phyloP scores from a whole-genome alignment of 2,329 filamentous ascomycete genomes.

The Xylariaceae sp. region DNA sequence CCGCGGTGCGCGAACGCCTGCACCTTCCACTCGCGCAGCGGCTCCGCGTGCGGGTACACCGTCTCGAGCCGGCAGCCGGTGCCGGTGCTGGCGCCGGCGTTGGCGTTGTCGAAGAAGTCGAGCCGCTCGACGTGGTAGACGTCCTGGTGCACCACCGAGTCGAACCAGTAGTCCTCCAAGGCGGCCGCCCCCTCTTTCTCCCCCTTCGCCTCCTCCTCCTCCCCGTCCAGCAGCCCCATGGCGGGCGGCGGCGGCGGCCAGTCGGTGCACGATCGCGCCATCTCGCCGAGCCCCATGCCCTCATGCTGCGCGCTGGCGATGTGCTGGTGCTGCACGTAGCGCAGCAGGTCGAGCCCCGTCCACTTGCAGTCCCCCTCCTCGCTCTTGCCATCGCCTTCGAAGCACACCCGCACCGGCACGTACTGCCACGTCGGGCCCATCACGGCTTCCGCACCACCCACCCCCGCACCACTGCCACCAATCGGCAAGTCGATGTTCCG shows the following conservation, averaged over 20 bases:
- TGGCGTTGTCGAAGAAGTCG: no score
- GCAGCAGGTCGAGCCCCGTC: slow-evolving; percentile 45
- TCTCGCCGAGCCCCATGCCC: slow-evolving; percentile 46
- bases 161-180: slow-evolving; percentile 34
- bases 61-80: slow-evolving; percentile 44
- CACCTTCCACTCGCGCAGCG: slow-evolving; percentile 50
- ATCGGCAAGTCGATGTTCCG: slow-evolving; percentile 50
- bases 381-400: no score
- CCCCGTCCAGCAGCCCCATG: no score
- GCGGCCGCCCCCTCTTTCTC: slow-evolving; percentile 7
- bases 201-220: no score
- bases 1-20: slow-evolving; percentile 51
- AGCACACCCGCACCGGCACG: slow-evolving; percentile 55
- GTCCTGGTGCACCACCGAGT: slow-evolving; percentile 52
- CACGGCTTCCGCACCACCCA: slow-evolving; percentile 48
- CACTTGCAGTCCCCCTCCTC: slow-evolving; percentile 37
- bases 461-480: no score
- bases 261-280: slow-evolving; percentile 38
- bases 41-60: slow-evolving; percentile 50
- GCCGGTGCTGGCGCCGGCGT: slow-evolving; percentile 21
- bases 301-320: slow-evolving; percentile 48
- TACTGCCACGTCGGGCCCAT: slow-evolving; percentile 62
- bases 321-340: slow-evolving; percentile 49
- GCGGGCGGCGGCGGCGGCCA: slow-evolving; percentile 34
- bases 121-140: slow-evolving; percentile 54